These are phyloP conservation scores for Prunus kanzakura DNA, from an alignment of 306 rosid species.

Conservation along the genomic window DNA sequence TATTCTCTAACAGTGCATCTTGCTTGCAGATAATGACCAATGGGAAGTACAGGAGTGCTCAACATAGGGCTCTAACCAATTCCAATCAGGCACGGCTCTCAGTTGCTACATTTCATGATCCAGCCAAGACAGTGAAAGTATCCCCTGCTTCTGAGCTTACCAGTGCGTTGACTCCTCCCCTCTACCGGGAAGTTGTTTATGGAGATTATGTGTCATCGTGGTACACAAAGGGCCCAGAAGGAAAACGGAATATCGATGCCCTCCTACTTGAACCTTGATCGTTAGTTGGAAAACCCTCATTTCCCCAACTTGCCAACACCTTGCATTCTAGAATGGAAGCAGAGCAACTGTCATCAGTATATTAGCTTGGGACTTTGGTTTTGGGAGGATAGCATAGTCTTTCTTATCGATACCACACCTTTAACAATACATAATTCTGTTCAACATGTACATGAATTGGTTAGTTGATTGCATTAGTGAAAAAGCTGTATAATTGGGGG, in stretches of 20 bases:
- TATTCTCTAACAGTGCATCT: constrained; percentile 8
- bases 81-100: constrained; percentile 65
- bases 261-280: constrained; percentile 30
- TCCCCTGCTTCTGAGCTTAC: constrained; percentile 65
- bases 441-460: too few relatives aligned
- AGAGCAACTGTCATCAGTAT: not conserved
- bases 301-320: not conserved
- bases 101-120: constrained; percentile 89
- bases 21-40: constrained; percentile 69
- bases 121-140: constrained; percentile 61
- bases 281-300: not conserved
- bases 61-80: constrained; percentile 74
- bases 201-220: constrained; percentile 70
- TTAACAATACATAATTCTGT: too few relatives aligned
- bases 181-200: constrained; percentile 62
- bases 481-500: too few relatives aligned
- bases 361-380: too few relatives aligned
- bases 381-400: too few relatives aligned
- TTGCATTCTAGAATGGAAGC: not conserved
- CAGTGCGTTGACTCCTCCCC: constrained; percentile 46
- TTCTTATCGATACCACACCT: too few relatives aligned
- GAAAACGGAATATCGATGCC: constrained; percentile 74
- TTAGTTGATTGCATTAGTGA: too few relatives aligned
- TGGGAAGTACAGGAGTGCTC: constrained; percentile 76
- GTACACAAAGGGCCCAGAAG: constrained; percentile 87